phyloP scores from a whole-genome alignment of 805 yeast genomes.

The Spathaspora hagerdaliae region DNA sequence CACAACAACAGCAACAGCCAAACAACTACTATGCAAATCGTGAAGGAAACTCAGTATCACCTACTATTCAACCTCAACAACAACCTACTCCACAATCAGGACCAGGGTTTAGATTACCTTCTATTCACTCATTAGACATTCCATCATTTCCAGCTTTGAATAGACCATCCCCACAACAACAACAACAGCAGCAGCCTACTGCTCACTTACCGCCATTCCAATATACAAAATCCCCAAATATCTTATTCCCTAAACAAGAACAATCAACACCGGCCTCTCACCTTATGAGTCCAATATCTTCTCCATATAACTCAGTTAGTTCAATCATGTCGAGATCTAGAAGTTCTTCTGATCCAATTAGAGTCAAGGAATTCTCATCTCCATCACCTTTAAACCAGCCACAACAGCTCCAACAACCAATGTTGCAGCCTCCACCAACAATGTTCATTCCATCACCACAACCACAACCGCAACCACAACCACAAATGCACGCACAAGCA shows the following conservation, averaged over 20 bases:
- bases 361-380: conserved; percentile 4
- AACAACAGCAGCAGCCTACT: conserved; percentile 1
- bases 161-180: conserved; percentile 1
- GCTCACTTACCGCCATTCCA: conserved; percentile 2
- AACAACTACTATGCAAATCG: background rate
- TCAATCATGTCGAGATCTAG: conserved; percentile 7
- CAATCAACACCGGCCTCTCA: background rate
- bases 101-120: conserved; percentile 20
- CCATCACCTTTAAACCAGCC: conserved; percentile 1
- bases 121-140: conserved; percentile 31
- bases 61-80: background rate
- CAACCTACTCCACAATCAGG: conserved; percentile 2
- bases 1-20: conserved; percentile 2
- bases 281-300: conserved; percentile 12
- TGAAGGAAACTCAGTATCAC: background rate
- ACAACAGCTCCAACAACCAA: background rate
- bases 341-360: conserved; percentile 13
- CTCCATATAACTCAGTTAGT: conserved; percentile 10
- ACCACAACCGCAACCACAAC: background rate
- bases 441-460: background rate
- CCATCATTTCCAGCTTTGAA: conserved; percentile 17
- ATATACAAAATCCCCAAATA: conserved; percentile 3
- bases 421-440: background rate
- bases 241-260: conserved; percentile 4
- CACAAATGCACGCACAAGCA: background rate